Evolutionary conservation across 352 stramenopile species (phyloP), one percentile per base, ranked within the genome.

Genomic region (Phytopythium delawarense): DNA sequence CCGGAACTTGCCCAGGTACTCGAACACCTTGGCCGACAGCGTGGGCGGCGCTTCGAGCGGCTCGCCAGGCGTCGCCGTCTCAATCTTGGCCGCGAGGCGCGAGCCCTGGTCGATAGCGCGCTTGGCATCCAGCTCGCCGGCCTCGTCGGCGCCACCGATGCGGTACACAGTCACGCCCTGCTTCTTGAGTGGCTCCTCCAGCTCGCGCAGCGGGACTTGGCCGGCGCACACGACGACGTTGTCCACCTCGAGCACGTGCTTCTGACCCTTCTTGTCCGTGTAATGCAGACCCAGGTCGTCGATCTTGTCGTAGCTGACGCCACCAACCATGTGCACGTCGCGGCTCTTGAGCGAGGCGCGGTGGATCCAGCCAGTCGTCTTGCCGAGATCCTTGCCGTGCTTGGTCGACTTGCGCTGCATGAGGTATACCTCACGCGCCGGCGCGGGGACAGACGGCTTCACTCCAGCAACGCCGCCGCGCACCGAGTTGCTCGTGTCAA

Each of bases 351-450:
- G 84, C 32, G 89, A 96, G 8, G 92, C 76, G 42, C 96, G 79
- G 72, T 99, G 96, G 67, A 99, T 98, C 97, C 97, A 99, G 11
- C 96, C 96, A 12, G 96, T 99, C 7, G 96, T 99, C 70, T 98
- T 98, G 44, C 96, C 96, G 3, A 98, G 76, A 44, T 87, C 84
- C 57, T 89, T 90, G 30, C 89, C 91, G 54, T 98, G 79, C 70
- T 98, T 98, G 53, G 87, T 94, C 28, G 83, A 84, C 70, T 99
- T 99, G 50, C 96, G 88, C 69, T 99, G 97, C 71, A 98, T 84
- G 63, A 99, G 76, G 67, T 89, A 94, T 37, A 99, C 85, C 66
- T 98, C 73, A 54, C 96, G 88, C 7, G 76, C 56, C 18, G 79
- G 63, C 35, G 64, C 12, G 16, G 79, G 72, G 11, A 83, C 57